phyloP scores from a whole-genome alignment of 2,329 filamentous ascomycete genomes.

The Paraphaeosphaeria sporulosa region DNA sequence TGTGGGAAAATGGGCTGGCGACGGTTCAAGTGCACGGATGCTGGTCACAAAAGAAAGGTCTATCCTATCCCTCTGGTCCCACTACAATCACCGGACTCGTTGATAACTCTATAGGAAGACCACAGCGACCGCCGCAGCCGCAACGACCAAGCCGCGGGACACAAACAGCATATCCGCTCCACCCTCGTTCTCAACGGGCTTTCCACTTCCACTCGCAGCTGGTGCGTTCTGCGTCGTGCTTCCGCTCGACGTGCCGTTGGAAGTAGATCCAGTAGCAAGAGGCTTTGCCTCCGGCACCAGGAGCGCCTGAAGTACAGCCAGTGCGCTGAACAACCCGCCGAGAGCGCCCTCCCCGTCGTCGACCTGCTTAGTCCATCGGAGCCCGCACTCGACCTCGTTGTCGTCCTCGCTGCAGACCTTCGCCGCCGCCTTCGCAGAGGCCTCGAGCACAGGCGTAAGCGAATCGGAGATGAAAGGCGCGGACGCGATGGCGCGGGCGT shows the following conservation, averaged over 20 bases:
- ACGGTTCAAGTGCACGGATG: too few species aligned
- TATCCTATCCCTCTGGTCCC: too few species aligned
- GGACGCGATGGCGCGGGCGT: conserved; percentile 30
- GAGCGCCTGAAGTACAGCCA: conserved; percentile 34
- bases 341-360: conserved; percentile 22
- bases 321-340: conserved; percentile 27
- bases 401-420: conserved; percentile 21
- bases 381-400: conserved; percentile 20
- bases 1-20: too few species aligned
- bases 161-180: conserved; percentile 1
- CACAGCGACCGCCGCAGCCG: neutral
- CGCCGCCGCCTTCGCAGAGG: conserved; percentile 33
- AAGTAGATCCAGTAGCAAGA: neutral
- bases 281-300: conserved; percentile 27
- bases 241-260: conserved; percentile 1
- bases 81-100: too few species aligned
- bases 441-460: conserved; percentile 24
- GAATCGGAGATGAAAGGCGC: conserved; percentile 28
- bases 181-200: neutral
- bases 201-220: neutral
- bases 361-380: conserved; percentile 21
- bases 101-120: neutral
- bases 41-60: too few species aligned
- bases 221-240: neutral
- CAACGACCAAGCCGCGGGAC: neutral